Conservation (phyloP, 225 moss, liverwort and hornwort genomes). For the Marchantia paleacea region DNA sequence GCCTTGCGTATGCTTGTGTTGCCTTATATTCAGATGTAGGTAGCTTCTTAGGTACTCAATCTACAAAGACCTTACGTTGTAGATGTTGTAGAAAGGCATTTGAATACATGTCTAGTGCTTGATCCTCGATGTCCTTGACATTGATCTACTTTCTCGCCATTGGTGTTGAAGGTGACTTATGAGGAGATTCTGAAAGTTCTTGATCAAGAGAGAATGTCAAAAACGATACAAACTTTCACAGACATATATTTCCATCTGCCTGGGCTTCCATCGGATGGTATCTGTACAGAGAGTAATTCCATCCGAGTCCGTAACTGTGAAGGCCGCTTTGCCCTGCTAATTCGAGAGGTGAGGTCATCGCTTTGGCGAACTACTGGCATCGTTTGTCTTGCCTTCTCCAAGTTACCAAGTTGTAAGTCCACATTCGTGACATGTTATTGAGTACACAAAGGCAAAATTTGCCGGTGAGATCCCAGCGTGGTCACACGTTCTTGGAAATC, state of each 20-base stretch:
- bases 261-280: constrained; percentile 69
- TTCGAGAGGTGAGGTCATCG: constrained; percentile 59
- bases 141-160: background rate
- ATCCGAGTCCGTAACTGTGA: constrained; percentile 88
- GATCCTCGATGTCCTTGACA: background rate
- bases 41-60: background rate
- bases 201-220: constrained; percentile 63
- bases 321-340: constrained; percentile 80
- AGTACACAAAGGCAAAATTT: background rate
- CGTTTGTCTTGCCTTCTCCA: background rate
- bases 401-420: too few species aligned
- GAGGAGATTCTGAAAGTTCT: constrained; percentile 63
- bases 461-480: constrained; percentile 4
- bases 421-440: too few species aligned
- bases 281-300: constrained; percentile 74
- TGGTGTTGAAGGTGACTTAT: constrained; percentile 51
- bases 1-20: background rate
- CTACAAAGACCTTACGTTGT: background rate
- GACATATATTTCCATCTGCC: constrained; percentile 84
- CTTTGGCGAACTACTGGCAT: background rate
- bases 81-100: background rate
- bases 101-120: too few species aligned
- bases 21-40: background rate
- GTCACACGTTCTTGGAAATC: constrained; percentile 3
- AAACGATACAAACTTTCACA: constrained; percentile 78